phyloP scores from a whole-genome alignment of 202 grass and related monocot species.

The Carex arenaria region DNA sequence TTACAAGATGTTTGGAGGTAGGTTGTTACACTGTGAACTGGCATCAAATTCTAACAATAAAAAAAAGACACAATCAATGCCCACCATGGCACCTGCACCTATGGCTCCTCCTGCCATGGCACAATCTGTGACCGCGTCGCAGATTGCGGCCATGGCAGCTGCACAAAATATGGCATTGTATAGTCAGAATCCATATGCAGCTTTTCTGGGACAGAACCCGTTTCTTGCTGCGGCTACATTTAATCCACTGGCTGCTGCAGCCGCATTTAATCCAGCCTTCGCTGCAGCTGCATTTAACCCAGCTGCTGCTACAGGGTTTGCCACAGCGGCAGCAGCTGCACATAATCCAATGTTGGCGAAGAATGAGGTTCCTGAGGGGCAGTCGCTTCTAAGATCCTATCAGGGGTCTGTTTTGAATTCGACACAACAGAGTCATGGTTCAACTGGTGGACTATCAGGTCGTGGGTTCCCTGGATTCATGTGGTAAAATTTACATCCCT shows the following conservation, averaged over 20 bases:
- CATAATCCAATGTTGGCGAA: not conserved
- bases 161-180: not conserved
- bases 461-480: slow-evolving; percentile 11
- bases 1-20: slow-evolving; percentile 54
- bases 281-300: not conserved
- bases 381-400: not conserved
- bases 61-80: not conserved
- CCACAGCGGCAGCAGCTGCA: not conserved
- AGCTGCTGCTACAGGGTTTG: slow-evolving; percentile 21
- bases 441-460: not conserved
- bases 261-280: not conserved
- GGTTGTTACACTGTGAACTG: slow-evolving; percentile 48
- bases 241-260: slow-evolving; percentile 17
- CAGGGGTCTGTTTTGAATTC: slow-evolving; percentile 8
- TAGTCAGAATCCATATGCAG: slow-evolving; percentile 17
- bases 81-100: not conserved
- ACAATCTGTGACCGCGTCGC: slow-evolving; percentile 24
- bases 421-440: slow-evolving; percentile 32
- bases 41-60: slow-evolving; percentile 25
- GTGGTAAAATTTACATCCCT: slow-evolving; percentile 10
- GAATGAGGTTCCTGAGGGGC: slow-evolving; percentile 17
- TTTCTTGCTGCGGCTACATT: not conserved
- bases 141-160: not conserved
- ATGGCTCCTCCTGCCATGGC: not conserved
- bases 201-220: slow-evolving; percentile 19